Evolutionary conservation across 768 basidiomycete genomes (phyloP).

Genomic region (Kwoniella dejecticola): DNA sequence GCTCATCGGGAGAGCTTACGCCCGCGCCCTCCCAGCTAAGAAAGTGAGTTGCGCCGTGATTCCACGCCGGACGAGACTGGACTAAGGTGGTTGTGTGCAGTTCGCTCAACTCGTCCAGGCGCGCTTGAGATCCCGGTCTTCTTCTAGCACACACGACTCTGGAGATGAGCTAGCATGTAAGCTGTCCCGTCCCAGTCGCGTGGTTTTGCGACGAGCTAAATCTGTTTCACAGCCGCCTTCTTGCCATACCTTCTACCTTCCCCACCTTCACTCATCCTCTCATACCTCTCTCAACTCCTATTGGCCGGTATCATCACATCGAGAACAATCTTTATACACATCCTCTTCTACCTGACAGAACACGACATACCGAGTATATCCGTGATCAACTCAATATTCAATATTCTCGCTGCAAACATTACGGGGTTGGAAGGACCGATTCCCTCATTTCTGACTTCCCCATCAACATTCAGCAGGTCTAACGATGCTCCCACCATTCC

Average conservation of each 20-base stretch:
- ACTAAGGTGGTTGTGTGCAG: too few species aligned
- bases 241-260: slow-evolving; percentile 13
- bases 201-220: background rate
- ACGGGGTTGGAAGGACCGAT: slow-evolving; percentile 23
- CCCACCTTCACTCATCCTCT: slow-evolving; percentile 31
- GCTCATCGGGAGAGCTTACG: slow-evolving; percentile 22
- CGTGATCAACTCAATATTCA: slow-evolving; percentile 21
- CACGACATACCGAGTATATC: slow-evolving; percentile 11
- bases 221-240: slow-evolving; percentile 22
- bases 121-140: background rate
- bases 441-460: slow-evolving; percentile 23
- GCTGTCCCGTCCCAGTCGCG: background rate
- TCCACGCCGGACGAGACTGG: background rate
- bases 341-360: slow-evolving; percentile 14
- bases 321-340: slow-evolving; percentile 16
- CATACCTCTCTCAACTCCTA: slow-evolving; percentile 31
- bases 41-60: slow-evolving; percentile 23
- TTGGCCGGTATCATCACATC: slow-evolving; percentile 5
- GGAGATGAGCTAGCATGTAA: slow-evolving; percentile 19
- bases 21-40: slow-evolving; percentile 26
- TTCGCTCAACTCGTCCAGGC: too few species aligned
- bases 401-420: slow-evolving; percentile 14
- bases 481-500: slow-evolving; percentile 4
- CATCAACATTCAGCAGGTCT: background rate
- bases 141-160: background rate